Conservation (phyloP, 805 yeast species). For the Candida broadrunensis region DNA sequence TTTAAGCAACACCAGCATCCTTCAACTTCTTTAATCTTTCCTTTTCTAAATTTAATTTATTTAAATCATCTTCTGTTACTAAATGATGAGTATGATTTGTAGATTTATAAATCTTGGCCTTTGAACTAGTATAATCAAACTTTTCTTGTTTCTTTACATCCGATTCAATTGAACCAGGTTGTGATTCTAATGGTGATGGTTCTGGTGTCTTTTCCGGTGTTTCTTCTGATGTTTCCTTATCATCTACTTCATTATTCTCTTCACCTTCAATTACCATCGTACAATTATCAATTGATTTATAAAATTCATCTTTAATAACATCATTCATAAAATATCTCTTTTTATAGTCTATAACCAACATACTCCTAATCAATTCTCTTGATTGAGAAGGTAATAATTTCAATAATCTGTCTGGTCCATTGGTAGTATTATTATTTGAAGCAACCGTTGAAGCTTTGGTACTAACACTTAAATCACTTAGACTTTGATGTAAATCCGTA, state of each 20-base stretch:
- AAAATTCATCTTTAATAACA: constrained; percentile 58
- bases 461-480: constrained; percentile 1
- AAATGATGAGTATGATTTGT: constrained; percentile 62
- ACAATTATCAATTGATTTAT: constrained; percentile 56
- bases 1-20: constrained; percentile 15
- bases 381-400: constrained; percentile 68
- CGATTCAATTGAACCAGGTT: constrained; percentile 1
- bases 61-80: constrained; percentile 62
- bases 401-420: constrained; percentile 72
- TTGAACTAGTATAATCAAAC: not conserved
- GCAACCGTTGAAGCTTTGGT: not conserved
- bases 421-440: constrained; percentile 11
- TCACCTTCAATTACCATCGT: constrained; percentile 13
- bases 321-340: constrained; percentile 59
- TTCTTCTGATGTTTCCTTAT: not conserved
- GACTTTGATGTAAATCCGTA: not conserved
- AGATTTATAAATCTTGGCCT: constrained; percentile 10
- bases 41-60: constrained; percentile 29
- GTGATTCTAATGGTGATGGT: not conserved
- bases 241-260: constrained; percentile 7
- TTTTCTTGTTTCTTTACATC: not conserved
- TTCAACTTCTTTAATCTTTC: constrained; percentile 21
- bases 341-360: constrained; percentile 61
- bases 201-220: not conserved
- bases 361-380: constrained; percentile 56